These are phyloP conservation scores for Mortierella sp. DNA, from an alignment of 371 early-diverging fungal genomes.

Conservation along the genomic window DNA sequence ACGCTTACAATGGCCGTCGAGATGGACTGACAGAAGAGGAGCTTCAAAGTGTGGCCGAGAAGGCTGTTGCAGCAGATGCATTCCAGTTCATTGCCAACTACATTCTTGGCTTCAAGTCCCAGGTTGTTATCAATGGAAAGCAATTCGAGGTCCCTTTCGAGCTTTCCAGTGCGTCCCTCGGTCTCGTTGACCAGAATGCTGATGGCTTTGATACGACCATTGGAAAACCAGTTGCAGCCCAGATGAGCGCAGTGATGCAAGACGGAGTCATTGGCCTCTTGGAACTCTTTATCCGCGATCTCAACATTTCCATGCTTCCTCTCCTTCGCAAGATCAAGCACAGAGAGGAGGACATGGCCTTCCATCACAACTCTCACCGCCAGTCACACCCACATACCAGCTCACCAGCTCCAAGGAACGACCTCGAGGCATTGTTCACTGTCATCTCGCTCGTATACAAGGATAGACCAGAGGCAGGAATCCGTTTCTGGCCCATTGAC, in stretches of 20 bases:
- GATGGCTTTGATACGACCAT: slow-evolving; percentile 50
- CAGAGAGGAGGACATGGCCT: slow-evolving; percentile 76
- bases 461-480: slow-evolving; percentile 77
- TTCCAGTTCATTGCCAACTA: slow-evolving; percentile 79
- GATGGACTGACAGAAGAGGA: slow-evolving; percentile 67
- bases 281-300: slow-evolving; percentile 60
- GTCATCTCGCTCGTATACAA: slow-evolving; percentile 77
- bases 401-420: slow-evolving; percentile 57
- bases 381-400: slow-evolving; percentile 29
- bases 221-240: slow-evolving; percentile 39
- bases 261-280: slow-evolving; percentile 64
- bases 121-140: slow-evolving; percentile 36
- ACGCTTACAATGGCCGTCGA: slow-evolving; percentile 54
- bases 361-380: slow-evolving; percentile 52
- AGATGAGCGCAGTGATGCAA: slow-evolving; percentile 37
- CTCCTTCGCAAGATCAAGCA: slow-evolving; percentile 73
- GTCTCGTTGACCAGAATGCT: slow-evolving; percentile 43
- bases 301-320: slow-evolving; percentile 65
- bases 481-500: slow-evolving; percentile 79
- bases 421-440: slow-evolving; percentile 73
- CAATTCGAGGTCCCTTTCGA: slow-evolving; percentile 53
- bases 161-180: slow-evolving; percentile 54
- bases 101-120: slow-evolving; percentile 67
- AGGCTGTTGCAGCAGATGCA: slow-evolving; percentile 62
- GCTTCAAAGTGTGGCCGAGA: slow-evolving; percentile 67